These are phyloP conservation scores for Cubamyces sp. DNA, from an alignment of 768 basidiomycete genomes.

Conservation along the genomic window DNA sequence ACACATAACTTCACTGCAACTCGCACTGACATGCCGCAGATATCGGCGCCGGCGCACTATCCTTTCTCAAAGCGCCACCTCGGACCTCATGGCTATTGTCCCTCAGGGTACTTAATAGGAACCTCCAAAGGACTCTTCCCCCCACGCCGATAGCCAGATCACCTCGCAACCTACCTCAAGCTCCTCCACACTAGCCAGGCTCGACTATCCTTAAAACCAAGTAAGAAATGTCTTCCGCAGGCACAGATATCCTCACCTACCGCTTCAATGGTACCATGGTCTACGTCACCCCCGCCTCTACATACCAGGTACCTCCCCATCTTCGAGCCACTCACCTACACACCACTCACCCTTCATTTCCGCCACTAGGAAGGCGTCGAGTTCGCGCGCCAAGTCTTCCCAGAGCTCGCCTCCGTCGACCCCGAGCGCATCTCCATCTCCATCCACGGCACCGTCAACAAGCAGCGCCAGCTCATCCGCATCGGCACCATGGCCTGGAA, in stretches of 20 bases:
- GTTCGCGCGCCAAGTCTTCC: slow-evolving; percentile 27
- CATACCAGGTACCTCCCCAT: slow-evolving; percentile 26
- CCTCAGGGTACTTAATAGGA: too few species aligned
- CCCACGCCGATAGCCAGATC: too few species aligned
- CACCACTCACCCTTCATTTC: neutral
- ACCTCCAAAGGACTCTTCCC: too few species aligned
- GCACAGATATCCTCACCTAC: slow-evolving; percentile 33
- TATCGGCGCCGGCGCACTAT: too few species aligned
- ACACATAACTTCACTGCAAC: too few species aligned
- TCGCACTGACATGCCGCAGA: too few species aligned
- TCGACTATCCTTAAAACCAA: neutral
- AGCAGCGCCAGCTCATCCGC: slow-evolving; percentile 24
- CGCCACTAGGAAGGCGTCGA: slow-evolving; percentile 28
- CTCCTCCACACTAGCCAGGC: neutral
- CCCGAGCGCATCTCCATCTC: slow-evolving; percentile 29
- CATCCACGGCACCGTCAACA: slow-evolving; percentile 28
- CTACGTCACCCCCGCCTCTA: slow-evolving; percentile 33
- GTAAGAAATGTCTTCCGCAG: neutral
- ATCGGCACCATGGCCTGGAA: slow-evolving; percentile 35
- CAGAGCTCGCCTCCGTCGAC: slow-evolving; percentile 26
- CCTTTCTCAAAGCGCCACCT: too few species aligned
- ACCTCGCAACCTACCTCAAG: neutral
- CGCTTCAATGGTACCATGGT: slow-evolving; percentile 30
- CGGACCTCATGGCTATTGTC: too few species aligned
- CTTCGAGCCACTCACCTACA: neutral